phyloP scores from a whole-genome alignment of 2,329 filamentous ascomycete species.

The Exophiala sp. region DNA sequence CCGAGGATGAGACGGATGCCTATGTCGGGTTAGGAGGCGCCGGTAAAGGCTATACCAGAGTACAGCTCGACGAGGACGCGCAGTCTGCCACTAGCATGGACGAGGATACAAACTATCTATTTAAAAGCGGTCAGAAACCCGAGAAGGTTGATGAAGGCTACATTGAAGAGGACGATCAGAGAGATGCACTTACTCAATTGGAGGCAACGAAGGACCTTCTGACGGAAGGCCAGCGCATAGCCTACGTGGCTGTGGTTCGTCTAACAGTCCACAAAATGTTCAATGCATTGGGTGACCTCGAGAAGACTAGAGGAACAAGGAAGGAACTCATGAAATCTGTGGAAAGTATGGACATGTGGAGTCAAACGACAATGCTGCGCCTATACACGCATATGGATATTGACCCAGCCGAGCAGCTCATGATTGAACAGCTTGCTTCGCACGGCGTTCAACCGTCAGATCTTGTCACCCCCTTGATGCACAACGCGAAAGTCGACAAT shows the following conservation, averaged over 20 bases:
- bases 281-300: constrained; percentile 61
- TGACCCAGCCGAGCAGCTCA: constrained; percentile 79
- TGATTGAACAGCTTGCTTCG: constrained; percentile 95
- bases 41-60: constrained; percentile 90
- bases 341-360: constrained; percentile 90
- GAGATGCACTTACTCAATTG: constrained; percentile 84
- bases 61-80: constrained; percentile 92
- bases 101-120: constrained; percentile 93
- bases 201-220: constrained; percentile 93
- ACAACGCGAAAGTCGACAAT: constrained; percentile 89
- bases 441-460: constrained; percentile 86
- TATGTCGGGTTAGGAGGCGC: constrained; percentile 69
- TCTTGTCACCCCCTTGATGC: constrained; percentile 80
- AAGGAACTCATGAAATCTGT: constrained; percentile 67
- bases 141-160: constrained; percentile 55
- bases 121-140: constrained; percentile 65
- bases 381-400: constrained; percentile 97
- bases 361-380: constrained; percentile 96
- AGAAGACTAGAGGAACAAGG: constrained; percentile 63
- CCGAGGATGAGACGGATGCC: constrained; percentile 61
- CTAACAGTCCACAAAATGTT: constrained; percentile 77
- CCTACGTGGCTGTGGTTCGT: constrained; percentile 87
- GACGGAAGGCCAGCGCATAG: constrained; percentile 91
- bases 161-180: constrained; percentile 70
- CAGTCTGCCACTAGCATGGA: constrained; percentile 94